Base-by-base conservation (phyloP, 345 rosid genomes). In the Camelina hispida region DNA sequence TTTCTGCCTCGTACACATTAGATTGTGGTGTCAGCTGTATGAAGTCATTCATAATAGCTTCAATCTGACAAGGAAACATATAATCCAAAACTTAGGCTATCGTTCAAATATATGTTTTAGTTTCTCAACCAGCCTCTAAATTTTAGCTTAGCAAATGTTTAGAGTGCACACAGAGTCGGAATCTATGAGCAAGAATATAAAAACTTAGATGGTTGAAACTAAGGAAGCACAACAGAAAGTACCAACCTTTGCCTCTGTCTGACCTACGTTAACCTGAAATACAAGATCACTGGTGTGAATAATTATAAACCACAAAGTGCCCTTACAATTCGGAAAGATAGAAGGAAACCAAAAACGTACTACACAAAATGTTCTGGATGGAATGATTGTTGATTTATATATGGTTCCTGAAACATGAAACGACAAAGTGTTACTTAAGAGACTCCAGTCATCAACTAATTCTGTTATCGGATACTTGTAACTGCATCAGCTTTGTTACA, bases 31-130 rank as follows among this genome's bases (percentile, higher is more conserved):
- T 92, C 65, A 92, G 85, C 85, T 92, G 97, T 77, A 95, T 87
- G 81, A 88, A 92, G 80, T 95, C 97, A 78, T 89, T 82, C 93
- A 92, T 90, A 71, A 92, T 90, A 64, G 97, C 95, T 83, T 95
- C 97, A 58, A 92, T 82, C 97, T 89, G 93, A 73, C 30, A 53
- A 75, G 28, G 63, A 65, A 76, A 69, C 52, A 74, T 55, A 58
- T 50, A 32, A 54, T 71, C 50, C 53, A 22, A 66, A 42, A n/a
- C 38, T 58, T 35, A 79, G 71, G 66, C 30, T 64, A 35, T 52
- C 4, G 5, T 34, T 54, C 51, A 12, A 32, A 48, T 37, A 22
- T 53, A 51, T 8, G 34, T 9, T 48, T 35, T 37, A 43, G 52
- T 15, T 47, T 69, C 68, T 10, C 40, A 65, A 12, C 30, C 22